These are phyloP conservation scores for Kondoa subrosea DNA, from an alignment of 768 basidiomycete species.

Conservation along the genomic window DNA sequence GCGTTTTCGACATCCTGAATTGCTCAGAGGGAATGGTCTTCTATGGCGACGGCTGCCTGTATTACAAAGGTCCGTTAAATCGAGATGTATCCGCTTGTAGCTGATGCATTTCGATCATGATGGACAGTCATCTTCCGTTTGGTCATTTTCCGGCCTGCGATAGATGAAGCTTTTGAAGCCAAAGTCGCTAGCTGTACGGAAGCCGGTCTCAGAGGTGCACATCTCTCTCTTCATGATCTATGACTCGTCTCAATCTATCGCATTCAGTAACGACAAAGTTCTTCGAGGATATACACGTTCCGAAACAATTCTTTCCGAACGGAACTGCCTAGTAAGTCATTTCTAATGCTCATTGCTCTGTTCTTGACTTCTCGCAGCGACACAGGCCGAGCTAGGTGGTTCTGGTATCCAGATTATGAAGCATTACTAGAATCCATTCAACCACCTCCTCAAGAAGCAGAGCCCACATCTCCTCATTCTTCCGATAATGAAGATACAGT, in stretches of 20 bases:
- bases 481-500: conserved; percentile 3
- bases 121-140: conserved; percentile 56
- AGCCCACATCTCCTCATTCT: not conserved
- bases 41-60: conserved; percentile 84
- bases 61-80: conserved; percentile 60
- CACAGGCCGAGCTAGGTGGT: not conserved
- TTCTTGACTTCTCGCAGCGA: conserved; percentile 3
- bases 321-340: conserved; percentile 4
- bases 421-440: not conserved
- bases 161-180: conserved; percentile 73
- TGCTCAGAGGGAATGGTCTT: conserved; percentile 81
- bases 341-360: not conserved
- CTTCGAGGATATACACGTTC: conserved; percentile 7
- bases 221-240: not conserved
- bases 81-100: not conserved
- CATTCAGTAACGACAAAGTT: conserved; percentile 1
- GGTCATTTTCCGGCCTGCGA: conserved; percentile 79
- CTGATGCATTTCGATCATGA: not conserved
- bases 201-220: conserved; percentile 64
- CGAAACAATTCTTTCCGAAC: not conserved
- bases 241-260: not conserved
- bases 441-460: not conserved
- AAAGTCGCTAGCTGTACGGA: conserved; percentile 75
- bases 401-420: conserved; percentile 1
- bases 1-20: conserved; percentile 68